Conservation (phyloP, 371 early-diverging fungal genomes). For the Mucor velutinosus region DNA sequence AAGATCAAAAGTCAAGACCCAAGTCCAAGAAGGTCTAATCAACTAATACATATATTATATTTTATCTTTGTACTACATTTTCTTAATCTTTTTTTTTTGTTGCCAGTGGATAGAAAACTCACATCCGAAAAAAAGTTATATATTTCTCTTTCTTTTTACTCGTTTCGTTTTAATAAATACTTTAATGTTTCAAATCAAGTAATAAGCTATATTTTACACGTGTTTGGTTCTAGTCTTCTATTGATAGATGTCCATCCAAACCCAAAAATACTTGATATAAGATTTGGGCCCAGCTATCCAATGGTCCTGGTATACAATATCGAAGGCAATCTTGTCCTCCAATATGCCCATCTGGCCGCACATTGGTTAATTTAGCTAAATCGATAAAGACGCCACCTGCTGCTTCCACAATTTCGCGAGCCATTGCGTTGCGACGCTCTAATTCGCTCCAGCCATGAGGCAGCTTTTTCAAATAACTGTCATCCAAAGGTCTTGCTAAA, state of each 20-base stretch:
- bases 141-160: background rate
- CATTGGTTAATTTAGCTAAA: conserved; percentile 52
- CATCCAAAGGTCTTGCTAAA: conserved; percentile 27
- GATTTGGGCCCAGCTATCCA: conserved; percentile 58
- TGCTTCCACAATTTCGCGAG: conserved; percentile 54
- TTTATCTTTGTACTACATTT: conserved; percentile 2
- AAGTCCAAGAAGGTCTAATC: conserved; percentile 51
- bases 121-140: conserved; percentile 4
- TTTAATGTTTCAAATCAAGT: background rate
- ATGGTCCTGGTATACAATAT: conserved; percentile 67
- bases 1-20: conserved; percentile 16
- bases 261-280: conserved; percentile 51
- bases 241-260: conserved; percentile 17
- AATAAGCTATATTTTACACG: conserved; percentile 1
- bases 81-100: background rate
- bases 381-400: conserved; percentile 64
- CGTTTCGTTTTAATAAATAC: background rate
- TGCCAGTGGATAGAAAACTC: background rate
- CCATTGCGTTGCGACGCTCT: conserved; percentile 56
- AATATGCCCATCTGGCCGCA: conserved; percentile 63
- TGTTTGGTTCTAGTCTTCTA: background rate
- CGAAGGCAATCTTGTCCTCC: conserved; percentile 66
- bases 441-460: conserved; percentile 61
- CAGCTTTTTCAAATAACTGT: conserved; percentile 32
- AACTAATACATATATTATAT: background rate